Percentiles rank a stretch among this genome's conserved stretches.
Evolutionary conservation across 1,139 yeast species (phyloP).

Genomic region (Hemisphaericaspora lyxosophila): DNA sequence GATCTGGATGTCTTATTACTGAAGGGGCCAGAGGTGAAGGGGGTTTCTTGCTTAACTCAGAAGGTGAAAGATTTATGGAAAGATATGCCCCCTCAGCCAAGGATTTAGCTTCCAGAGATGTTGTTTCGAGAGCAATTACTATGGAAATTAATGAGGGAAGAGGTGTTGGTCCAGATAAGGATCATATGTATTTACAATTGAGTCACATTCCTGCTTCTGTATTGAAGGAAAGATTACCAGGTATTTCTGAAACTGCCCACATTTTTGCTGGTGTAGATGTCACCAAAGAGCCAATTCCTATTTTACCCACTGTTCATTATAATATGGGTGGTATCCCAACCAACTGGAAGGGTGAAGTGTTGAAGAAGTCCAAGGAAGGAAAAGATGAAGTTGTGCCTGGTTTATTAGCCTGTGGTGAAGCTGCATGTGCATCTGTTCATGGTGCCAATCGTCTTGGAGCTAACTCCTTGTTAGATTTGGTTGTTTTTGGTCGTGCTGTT

Average conservation of each 20-base stretch:
- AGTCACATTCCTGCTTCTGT: conserved; percentile 92
- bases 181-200: conserved; percentile 92
- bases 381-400: conserved; percentile 93
- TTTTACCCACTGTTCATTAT: conserved; percentile 96
- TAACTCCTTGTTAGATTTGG: conserved; percentile 94
- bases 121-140: conserved; percentile 96
- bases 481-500: conserved; percentile 98
- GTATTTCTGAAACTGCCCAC: conserved; percentile 98
- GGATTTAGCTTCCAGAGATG: conserved; percentile 98
- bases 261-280: conserved; percentile 99
- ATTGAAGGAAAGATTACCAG: conserved; percentile 94
- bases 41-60: conserved; percentile 92
- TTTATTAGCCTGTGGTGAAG: conserved; percentile 96
- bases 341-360: conserved; percentile 93
- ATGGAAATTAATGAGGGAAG: conserved; percentile 98
- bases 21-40: conserved; percentile 99
- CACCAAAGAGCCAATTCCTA: conserved; percentile 98
- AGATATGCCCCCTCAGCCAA: conserved; percentile 98
- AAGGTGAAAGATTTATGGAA: conserved; percentile 99
- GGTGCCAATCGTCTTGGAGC: conserved; percentile 99
- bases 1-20: conserved; percentile 97
- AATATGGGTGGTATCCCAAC: conserved; percentile 99
- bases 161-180: conserved; percentile 97
- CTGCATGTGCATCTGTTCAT: conserved; percentile 98
- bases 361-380: conserved; percentile 82